Conservation (phyloP, 2,329 filamentous ascomycete species). For the Cryphonectria japonica region DNA sequence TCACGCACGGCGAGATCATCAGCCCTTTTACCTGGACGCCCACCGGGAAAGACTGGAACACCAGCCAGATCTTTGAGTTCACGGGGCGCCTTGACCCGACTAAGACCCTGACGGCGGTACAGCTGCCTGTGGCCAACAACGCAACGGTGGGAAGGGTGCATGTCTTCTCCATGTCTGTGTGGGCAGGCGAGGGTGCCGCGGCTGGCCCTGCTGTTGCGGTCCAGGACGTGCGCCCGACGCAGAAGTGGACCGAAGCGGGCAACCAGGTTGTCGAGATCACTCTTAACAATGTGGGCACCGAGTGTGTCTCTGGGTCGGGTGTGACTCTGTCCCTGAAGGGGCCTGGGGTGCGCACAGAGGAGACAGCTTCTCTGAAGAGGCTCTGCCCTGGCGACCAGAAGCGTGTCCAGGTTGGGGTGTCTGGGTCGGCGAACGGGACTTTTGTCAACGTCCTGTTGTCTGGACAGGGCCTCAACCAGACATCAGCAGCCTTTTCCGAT, state of each 20-base stretch:
- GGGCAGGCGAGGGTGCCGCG: slow-evolving; percentile 28
- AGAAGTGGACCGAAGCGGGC: slow-evolving; percentile 43
- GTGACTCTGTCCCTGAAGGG: slow-evolving; percentile 39
- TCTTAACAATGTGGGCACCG: slow-evolving; percentile 42
- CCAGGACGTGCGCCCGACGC: slow-evolving; percentile 47
- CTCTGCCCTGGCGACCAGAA: slow-evolving; percentile 51
- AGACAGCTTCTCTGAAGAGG: slow-evolving; percentile 43
- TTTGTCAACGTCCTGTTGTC: slow-evolving; percentile 34
- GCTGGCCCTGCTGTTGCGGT: slow-evolving; percentile 35
- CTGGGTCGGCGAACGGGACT: slow-evolving; percentile 32
- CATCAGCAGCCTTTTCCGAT: slow-evolving; percentile 29
- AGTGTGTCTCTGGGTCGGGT: slow-evolving; percentile 41
- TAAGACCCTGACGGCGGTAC: slow-evolving; percentile 45
- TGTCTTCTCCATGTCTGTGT: slow-evolving; percentile 47
- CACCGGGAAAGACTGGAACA: slow-evolving; percentile 47
- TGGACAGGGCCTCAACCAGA: slow-evolving; percentile 27
- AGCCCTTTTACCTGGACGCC: slow-evolving; percentile 47
- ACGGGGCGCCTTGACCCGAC: slow-evolving; percentile 42
- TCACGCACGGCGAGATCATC: slow-evolving; percentile 51
- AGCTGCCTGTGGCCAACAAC: slow-evolving; percentile 44
- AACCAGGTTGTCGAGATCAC: slow-evolving; percentile 47
- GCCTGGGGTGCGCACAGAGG: slow-evolving; percentile 48
- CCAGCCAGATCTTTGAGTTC: slow-evolving; percentile 50
- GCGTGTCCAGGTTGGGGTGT: slow-evolving; percentile 42
- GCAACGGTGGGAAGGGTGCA: slow-evolving; percentile 44